phyloP scores from a whole-genome alignment of 768 basidiomycete species.

The Cubamyces sp. region DNA sequence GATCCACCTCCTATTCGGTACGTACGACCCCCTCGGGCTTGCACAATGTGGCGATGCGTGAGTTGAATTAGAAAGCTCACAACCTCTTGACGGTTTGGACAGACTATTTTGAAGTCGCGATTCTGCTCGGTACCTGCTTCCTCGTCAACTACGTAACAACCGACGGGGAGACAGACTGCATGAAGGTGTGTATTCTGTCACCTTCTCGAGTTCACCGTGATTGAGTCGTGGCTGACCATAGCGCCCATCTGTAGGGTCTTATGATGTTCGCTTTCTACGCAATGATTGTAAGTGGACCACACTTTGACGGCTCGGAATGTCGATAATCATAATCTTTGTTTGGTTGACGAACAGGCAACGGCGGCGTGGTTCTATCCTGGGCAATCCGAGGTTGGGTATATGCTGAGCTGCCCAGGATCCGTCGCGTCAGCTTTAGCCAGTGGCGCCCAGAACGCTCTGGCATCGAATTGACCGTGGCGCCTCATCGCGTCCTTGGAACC shows the following conservation, averaged over 20 bases:
- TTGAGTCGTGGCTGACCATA: neutral
- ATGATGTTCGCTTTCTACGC: slow-evolving; percentile 67
- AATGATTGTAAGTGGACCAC: slow-evolving; percentile 38
- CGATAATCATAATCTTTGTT: no score
- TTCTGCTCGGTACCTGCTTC: slow-evolving; percentile 69
- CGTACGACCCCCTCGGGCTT: no score
- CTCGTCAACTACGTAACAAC: slow-evolving; percentile 80
- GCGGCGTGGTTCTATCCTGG: slow-evolving; percentile 71
- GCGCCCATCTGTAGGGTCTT: slow-evolving; percentile 37
- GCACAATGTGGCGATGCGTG: no score
- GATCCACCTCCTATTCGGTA: slow-evolving; percentile 70
- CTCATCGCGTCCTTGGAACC: no score
- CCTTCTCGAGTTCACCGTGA: neutral
- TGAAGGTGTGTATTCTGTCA: slow-evolving; percentile 49
- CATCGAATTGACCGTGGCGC: no score
- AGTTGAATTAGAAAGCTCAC: neutral
- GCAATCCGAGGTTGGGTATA: slow-evolving; percentile 49
- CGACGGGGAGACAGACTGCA: slow-evolving; percentile 79
- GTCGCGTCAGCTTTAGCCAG: slow-evolving; percentile 14
- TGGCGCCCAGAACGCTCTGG: slow-evolving; percentile 3
- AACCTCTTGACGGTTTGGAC: neutral
- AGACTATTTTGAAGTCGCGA: slow-evolving; percentile 73
- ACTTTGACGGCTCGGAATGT: no score
- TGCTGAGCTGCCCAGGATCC: slow-evolving; percentile 42
- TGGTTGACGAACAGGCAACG: slow-evolving; percentile 45